These are phyloP conservation scores for Papilionanthe hybrid DNA, from an alignment of 116 monocot genomes.

Conservation along the genomic window DNA sequence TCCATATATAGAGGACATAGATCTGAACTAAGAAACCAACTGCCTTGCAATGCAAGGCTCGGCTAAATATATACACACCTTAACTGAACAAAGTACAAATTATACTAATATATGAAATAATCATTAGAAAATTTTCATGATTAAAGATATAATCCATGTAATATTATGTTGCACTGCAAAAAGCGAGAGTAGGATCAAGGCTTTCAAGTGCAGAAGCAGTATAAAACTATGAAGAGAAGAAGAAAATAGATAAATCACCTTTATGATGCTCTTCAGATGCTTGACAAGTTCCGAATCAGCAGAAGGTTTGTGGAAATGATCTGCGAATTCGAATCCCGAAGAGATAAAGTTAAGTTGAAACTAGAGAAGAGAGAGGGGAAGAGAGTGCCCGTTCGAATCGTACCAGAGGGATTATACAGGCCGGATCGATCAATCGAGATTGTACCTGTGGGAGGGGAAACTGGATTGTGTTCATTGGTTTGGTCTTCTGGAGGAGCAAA, in stretches of 20 bases:
- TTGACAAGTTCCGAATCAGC: constrained; percentile 70
- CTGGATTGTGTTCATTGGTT: constrained; percentile 7
- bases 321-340: constrained; percentile 24
- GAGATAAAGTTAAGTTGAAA: neutral
- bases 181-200: neutral
- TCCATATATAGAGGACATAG: neutral
- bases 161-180: neutral
- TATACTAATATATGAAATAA: neutral
- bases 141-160: neutral
- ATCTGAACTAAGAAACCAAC: neutral
- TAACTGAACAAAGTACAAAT: no score
- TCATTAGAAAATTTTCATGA: neutral
- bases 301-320: constrained; percentile 58
- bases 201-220: neutral
- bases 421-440: constrained; percentile 81
- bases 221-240: neutral
- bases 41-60: neutral
- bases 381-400: neutral
- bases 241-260: constrained; percentile 29
- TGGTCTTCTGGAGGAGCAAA: constrained; percentile 15
- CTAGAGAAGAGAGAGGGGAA: neutral
- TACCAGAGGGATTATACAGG: constrained; percentile 70
- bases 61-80: neutral
- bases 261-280: constrained; percentile 94
- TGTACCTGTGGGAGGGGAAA: constrained; percentile 14